Percentiles rank a stretch among this genome's conserved stretches.
These are phyloP conservation scores for Eucalyptus marginata DNA, from an alignment of 345 rosid genomes.

Conservation along the genomic window DNA sequence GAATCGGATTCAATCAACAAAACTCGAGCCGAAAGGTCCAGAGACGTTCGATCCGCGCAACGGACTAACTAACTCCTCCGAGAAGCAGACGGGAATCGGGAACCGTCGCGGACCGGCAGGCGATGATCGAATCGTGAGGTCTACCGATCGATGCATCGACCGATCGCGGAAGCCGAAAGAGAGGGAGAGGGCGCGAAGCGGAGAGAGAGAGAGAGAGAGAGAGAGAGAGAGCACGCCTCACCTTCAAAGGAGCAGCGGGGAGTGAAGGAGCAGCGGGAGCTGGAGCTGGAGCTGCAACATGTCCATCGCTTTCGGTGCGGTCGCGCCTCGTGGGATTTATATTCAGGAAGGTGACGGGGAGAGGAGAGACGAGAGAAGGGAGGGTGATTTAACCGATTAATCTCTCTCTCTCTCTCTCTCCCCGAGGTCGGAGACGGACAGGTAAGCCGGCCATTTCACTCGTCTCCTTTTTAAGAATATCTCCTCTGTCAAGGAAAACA, in stretches of 20 bases:
- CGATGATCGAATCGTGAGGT: background rate
- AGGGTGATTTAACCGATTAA: background rate
- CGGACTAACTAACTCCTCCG: background rate
- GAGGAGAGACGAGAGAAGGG: background rate
- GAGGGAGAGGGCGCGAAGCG: background rate
- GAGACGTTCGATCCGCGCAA: background rate
- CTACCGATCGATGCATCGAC: background rate
- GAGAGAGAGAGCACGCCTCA: background rate
- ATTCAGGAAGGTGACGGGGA: background rate
- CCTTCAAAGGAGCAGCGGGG: background rate
- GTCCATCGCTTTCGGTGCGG: background rate
- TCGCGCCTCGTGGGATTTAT: background rate
- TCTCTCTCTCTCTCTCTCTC: background rate
- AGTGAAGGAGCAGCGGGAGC: background rate
- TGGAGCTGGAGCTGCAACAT: background rate
- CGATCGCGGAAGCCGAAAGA: background rate
- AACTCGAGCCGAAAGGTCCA: background rate
- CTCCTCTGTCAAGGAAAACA: background rate
- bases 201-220: too few relatives aligned
- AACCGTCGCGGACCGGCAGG: background rate
- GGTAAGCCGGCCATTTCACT: background rate
- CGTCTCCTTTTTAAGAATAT: background rate
- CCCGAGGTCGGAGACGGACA: background rate
- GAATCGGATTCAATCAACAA: background rate
- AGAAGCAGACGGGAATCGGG: background rate